phyloP scores from a whole-genome alignment of 1,284 basidiomycete species.

The Irpex sp. region DNA sequence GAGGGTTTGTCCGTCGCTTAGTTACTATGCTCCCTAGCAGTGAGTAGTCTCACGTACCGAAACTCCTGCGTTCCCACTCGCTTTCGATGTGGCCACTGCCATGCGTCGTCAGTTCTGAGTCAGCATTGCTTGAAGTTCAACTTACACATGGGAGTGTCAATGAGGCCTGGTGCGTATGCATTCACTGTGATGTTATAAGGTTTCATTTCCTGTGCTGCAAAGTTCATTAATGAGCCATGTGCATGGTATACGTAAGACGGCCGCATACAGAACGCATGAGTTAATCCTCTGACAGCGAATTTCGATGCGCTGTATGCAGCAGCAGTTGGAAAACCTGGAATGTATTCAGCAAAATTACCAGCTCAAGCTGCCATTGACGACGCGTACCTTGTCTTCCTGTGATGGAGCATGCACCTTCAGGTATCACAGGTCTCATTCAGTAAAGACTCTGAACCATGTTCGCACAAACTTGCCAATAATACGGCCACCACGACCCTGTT shows the following conservation, averaged over 20 bases:
- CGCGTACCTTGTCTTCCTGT: neutral
- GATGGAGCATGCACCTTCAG: neutral
- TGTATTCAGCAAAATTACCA: neutral
- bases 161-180: slow-evolving; percentile 6
- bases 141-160: slow-evolving; percentile 1
- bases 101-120: no score
- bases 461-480: slow-evolving; percentile 20
- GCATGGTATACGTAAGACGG: neutral
- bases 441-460: no score
- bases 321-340: neutral
- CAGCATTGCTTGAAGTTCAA: neutral
- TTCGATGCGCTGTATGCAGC: slow-evolving; percentile 34
- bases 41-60: neutral
- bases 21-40: neutral
- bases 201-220: neutral
- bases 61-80: neutral
- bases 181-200: slow-evolving; percentile 7
- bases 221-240: neutral
- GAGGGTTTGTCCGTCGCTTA: no score
- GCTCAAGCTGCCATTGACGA: no score
- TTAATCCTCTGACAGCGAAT: slow-evolving; percentile 39
- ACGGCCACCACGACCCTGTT: slow-evolving; percentile 26
- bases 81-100: neutral
- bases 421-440: no score
- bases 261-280: slow-evolving; percentile 9